Evolutionary conservation across 345 rosid genomes (phyloP).

Genomic region (Euphorbia lathyris): DNA sequence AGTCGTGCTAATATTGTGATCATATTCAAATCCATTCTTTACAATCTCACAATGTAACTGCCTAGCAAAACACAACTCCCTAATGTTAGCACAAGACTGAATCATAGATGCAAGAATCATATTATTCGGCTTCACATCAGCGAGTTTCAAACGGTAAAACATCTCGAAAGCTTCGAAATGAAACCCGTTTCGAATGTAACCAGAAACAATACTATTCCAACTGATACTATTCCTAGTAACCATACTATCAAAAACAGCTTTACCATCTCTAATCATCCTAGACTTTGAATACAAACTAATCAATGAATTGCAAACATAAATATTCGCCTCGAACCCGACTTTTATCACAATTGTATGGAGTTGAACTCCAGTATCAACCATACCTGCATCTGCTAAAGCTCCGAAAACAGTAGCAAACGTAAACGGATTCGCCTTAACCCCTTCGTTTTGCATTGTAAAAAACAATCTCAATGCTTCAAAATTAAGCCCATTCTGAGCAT

Average conservation of each 20-base stretch:
- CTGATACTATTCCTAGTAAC: conserved; percentile 50
- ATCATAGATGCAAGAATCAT: conserved; percentile 50
- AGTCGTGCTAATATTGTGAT: conserved; percentile 52
- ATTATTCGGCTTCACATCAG: conserved; percentile 46
- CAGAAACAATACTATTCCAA: conserved; percentile 79
- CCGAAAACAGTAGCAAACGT: conserved; percentile 68
- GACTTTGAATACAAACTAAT: conserved; percentile 64
- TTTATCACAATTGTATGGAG: conserved; percentile 57
- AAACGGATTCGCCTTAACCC: conserved; percentile 56
- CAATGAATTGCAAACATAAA: conserved; percentile 62
- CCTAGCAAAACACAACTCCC: conserved; percentile 47
- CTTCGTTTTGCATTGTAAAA: conserved; percentile 51
- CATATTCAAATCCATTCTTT: conserved; percentile 50
- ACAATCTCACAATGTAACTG: conserved; percentile 69
- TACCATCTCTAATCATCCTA: conserved; percentile 52
- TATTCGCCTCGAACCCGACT: conserved; percentile 46
- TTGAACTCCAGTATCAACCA: conserved; percentile 51
- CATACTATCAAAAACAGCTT: conserved; percentile 54
- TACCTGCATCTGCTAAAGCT: conserved; percentile 49
- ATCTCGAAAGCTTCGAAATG: conserved; percentile 53
- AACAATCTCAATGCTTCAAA: conserved; percentile 47
- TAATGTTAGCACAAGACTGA: conserved; percentile 62
- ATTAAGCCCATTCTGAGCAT: conserved; percentile 44
- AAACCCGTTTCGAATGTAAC: conserved; percentile 56
- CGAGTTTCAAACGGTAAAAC: conserved; percentile 55